Conservation (phyloP, 306 rosid genomes). For the Lotus japonicus region DNA sequence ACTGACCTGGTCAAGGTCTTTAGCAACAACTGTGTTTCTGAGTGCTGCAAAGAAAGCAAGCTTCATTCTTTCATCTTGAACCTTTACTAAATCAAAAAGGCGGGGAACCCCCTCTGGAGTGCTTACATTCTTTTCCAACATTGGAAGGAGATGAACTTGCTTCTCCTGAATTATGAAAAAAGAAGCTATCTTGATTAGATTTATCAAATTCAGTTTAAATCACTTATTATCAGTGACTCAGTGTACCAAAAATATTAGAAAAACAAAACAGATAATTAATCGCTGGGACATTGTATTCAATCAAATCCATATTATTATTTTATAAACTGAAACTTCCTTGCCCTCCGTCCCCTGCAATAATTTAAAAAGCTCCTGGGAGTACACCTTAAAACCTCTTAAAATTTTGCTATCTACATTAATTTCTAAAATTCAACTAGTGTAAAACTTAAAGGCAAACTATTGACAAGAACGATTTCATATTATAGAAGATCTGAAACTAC, state of each 20-base stretch:
- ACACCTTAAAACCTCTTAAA: background rate
- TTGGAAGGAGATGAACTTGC: slow-evolving; percentile 63
- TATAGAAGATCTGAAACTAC: background rate
- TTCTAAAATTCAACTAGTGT: background rate
- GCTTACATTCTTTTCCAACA: slow-evolving; percentile 47
- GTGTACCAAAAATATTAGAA: background rate
- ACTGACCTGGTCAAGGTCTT: slow-evolving; percentile 87
- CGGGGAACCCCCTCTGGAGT: slow-evolving; percentile 93
- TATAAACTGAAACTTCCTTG: background rate
- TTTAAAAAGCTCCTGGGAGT: background rate
- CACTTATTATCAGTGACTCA: background rate
- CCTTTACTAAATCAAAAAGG: slow-evolving; percentile 77
- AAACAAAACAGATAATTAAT: background rate
- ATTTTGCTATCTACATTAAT: background rate
- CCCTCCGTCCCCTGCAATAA: background rate
- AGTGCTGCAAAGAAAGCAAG: slow-evolving; percentile 83
- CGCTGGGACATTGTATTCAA: background rate
- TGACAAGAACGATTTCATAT: background rate
- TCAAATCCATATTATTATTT: background rate
- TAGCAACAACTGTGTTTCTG: slow-evolving; percentile 77
- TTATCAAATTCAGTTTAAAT: background rate
- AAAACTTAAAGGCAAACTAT: slow-evolving; percentile 4
- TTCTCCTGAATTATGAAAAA: slow-evolving; percentile 58
- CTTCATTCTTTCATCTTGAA: slow-evolving; percentile 78
- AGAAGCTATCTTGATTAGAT: background rate